Conservation (phyloP, 2,329 filamentous ascomycete genomes). For the Rhynchosporium secalis region DNA sequence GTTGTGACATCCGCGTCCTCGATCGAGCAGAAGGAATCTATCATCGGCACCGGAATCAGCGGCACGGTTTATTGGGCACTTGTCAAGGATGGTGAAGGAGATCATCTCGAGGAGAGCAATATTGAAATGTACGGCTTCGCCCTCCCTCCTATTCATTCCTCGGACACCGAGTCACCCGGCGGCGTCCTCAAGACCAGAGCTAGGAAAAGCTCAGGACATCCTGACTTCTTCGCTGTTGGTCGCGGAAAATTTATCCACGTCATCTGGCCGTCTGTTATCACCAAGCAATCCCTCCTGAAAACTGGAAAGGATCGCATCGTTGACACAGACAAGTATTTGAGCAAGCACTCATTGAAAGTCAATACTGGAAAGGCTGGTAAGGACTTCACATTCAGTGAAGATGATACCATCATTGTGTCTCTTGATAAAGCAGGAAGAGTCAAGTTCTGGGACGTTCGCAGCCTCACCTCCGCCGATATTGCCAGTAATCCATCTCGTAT, state of each 20-base stretch:
- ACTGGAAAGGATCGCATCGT: conserved; percentile 67
- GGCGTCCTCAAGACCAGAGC: conserved; percentile 95
- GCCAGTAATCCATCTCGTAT: conserved; percentile 26
- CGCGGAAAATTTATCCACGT: conserved; percentile 96
- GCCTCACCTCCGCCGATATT: conserved; percentile 56
- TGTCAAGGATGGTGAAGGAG: conserved; percentile 73
- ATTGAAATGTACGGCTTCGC: conserved; percentile 85
- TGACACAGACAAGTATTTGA: conserved; percentile 83
- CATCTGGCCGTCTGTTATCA: conserved; percentile 67
- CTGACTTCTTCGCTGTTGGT: conserved; percentile 92
- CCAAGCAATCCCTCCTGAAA: conserved; percentile 64
- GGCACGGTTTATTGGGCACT: conserved; percentile 96
- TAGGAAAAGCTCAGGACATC: conserved; percentile 82
- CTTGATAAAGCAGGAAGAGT: conserved; percentile 95
- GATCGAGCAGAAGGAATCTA: conserved; percentile 68
- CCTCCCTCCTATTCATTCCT: conserved; percentile 80
- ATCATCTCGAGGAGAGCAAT: conserved; percentile 75
- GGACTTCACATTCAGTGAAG: conserved; percentile 96
- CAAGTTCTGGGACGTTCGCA: conserved; percentile 97
- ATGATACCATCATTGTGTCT: conserved; percentile 91
- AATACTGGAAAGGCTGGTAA: conserved; percentile 97
- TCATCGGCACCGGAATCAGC: conserved; percentile 90
- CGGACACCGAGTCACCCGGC: conserved; percentile 87
- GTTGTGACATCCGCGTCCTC: conserved; percentile 76
- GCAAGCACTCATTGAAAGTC: conserved; percentile 87